These are phyloP conservation scores for Myxozyma neotropica DNA, from an alignment of 805 yeast species.

Conservation along the genomic window DNA sequence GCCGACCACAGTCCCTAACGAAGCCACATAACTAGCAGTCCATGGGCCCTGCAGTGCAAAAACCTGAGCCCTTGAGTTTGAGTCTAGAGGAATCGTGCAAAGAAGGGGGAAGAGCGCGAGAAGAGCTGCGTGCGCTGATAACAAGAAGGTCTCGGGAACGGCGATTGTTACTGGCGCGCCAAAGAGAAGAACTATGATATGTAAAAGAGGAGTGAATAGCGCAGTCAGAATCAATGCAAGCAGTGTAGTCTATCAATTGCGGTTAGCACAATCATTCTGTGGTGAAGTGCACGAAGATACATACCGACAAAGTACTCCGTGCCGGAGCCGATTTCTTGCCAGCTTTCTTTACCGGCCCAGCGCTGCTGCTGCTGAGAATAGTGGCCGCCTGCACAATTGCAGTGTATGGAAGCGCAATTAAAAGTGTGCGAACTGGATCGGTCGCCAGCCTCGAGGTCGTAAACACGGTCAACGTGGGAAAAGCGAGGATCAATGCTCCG, in stretches of 20 bases:
- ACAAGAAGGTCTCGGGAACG: slow-evolving; percentile 56
- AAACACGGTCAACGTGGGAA: slow-evolving; percentile 29
- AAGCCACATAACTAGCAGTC: slow-evolving; percentile 45
- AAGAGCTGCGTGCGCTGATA: slow-evolving; percentile 63
- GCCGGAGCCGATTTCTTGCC: background rate
- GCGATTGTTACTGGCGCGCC: slow-evolving; percentile 77
- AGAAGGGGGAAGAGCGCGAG: slow-evolving; percentile 68
- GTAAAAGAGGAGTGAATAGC: slow-evolving; percentile 37
- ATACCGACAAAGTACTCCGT: background rate
- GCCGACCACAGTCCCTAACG: slow-evolving; percentile 57
- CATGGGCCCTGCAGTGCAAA: slow-evolving; percentile 39
- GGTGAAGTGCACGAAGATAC: no score
- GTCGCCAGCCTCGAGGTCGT: slow-evolving; percentile 33
- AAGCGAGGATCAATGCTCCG: slow-evolving; percentile 5
- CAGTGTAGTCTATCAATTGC: slow-evolving; percentile 8
- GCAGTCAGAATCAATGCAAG: slow-evolving; percentile 23
- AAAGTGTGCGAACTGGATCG: slow-evolving; percentile 7
- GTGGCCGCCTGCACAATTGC: background rate
- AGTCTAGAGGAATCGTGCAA: slow-evolving; percentile 54
- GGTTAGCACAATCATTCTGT: background rate
- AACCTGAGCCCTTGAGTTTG: slow-evolving; percentile 49
- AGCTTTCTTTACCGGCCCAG: background rate
- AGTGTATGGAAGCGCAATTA: background rate
- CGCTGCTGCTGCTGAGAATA: background rate
- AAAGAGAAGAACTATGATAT: slow-evolving; percentile 55